Percentiles rank a stretch among this genome's conserved stretches.
Conservation (phyloP, 2,329 filamentous ascomycete genomes). For the Sordariomycetes sp. region DNA sequence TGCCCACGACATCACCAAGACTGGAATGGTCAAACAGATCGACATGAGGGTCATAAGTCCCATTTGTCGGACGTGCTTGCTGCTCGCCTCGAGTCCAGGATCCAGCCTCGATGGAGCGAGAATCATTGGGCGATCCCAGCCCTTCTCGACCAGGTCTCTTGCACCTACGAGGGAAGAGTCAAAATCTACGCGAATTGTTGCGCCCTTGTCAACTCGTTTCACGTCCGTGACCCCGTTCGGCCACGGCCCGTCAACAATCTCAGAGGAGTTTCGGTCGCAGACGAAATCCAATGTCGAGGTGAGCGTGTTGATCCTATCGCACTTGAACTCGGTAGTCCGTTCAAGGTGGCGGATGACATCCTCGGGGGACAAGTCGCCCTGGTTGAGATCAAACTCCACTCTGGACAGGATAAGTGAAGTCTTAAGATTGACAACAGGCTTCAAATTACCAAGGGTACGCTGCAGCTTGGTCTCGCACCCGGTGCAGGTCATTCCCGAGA, state of each 20-base stretch:
- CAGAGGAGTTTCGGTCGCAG: constrained; percentile 13
- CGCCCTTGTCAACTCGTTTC: constrained; percentile 7
- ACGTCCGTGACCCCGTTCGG: constrained; percentile 1
- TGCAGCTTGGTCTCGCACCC: constrained; percentile 5
- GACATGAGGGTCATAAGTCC: constrained; percentile 17
- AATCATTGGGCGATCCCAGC: constrained; percentile 4
- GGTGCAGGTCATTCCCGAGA: constrained; percentile 5
- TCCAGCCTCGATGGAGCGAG: constrained; percentile 8
- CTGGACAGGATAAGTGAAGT: constrained; percentile 2
- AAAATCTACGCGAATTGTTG: constrained; percentile 10
- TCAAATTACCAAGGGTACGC: constrained; percentile 1
- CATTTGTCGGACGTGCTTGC: constrained; percentile 23
- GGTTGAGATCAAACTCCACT: constrained; percentile 2
- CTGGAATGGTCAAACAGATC: constrained; percentile 3
- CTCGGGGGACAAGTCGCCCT: not conserved
- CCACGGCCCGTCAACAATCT: constrained; percentile 14
- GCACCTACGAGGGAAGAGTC: constrained; percentile 14
- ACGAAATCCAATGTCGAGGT: constrained; percentile 38
- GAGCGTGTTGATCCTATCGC: constrained; percentile 20
- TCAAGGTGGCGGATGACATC: constrained; percentile 4
- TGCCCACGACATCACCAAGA: constrained; percentile 7
- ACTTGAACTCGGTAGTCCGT: constrained; percentile 5
- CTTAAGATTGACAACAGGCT: constrained; percentile 1
- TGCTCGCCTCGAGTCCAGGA: constrained; percentile 4
- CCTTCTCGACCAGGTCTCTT: constrained; percentile 9